Evolutionary conservation across 1,139 yeast genomes (phyloP), one percentile per base, ranked within the genome.

Genomic region (Candida sp.): DNA sequence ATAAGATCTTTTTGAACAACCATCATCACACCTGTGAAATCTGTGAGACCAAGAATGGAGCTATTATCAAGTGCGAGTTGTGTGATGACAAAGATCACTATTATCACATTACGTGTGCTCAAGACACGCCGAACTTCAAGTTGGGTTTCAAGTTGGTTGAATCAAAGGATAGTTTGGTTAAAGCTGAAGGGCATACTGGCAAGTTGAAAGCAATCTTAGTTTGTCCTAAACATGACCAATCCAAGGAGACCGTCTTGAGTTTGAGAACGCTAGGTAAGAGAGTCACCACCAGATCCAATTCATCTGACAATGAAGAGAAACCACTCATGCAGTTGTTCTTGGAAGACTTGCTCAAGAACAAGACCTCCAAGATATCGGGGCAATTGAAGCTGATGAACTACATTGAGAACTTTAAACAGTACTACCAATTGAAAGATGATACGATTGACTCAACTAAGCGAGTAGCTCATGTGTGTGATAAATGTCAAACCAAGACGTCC

Each of bases 31-130:
- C 51, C 25, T 65, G 70, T 56, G 70, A 69, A 2, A 69, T 73
- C 5, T 74, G 79, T 54, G 58, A 64, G 5, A 52, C 66, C 2
- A 52, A 52, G 11, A 70, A 66, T 51, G 78, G 78, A 0, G 58
- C 74, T 0, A 55, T 73, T 55, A 54, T 72, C 9, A 52, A 55
- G 11, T 74, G 79, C 58, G 70, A 65, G 31, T 41, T 64, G 41
- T 73, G 78, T 51, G 58, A 60, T 7, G 47, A 4, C 22, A 34
- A 34, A 9, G 49, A 52, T 4, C 62, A 63, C 3, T 54, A 60
- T 4, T 73, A 73, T 50, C 97, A 90, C 66, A 74, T 83, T 0
- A 86, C 89, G 0, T 90, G 97, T 72, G 92, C 90, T 3, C 82
- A 80, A 55, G 81, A 77, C 54, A 63, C 76, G 3, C 66, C 73